Conservation (phyloP, 768 basidiomycete genomes). For the Mycena chlorophos region DNA sequence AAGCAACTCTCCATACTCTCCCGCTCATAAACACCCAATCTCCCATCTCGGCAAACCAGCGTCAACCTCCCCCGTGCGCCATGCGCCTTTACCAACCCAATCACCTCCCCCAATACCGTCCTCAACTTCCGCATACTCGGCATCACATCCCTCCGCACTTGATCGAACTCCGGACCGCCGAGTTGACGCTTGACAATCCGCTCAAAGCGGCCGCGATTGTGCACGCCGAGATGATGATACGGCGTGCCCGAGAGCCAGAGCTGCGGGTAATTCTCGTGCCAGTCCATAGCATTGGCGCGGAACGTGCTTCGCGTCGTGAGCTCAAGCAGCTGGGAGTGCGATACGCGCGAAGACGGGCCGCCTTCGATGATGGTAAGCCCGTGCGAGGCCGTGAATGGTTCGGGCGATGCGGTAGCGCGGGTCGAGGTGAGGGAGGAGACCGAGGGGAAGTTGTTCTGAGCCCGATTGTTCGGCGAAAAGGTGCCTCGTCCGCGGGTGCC, state of each 20-base stretch:
- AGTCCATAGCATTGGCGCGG: constrained; percentile 41
- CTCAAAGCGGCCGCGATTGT: constrained; percentile 54
- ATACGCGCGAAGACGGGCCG: constrained; percentile 36
- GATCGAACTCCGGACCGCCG: constrained; percentile 36
- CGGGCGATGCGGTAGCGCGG: background rate
- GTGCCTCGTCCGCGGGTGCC: constrained; percentile 7
- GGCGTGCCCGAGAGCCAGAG: constrained; percentile 69
- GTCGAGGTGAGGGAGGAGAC: constrained; percentile 7
- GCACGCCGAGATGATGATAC: constrained; percentile 59
- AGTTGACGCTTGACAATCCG: constrained; percentile 47
- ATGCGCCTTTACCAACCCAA: constrained; percentile 49
- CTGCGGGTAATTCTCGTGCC: constrained; percentile 65
- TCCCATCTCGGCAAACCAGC: constrained; percentile 50
- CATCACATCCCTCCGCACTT: constrained; percentile 33
- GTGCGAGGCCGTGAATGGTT: constrained; percentile 16
- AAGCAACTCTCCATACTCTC: constrained; percentile 43
- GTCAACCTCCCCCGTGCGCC: constrained; percentile 55
- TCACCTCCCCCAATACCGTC: constrained; percentile 44
- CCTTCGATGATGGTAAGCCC: constrained; percentile 27
- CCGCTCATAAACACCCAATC: constrained; percentile 53
- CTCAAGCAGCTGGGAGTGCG: constrained; percentile 46
- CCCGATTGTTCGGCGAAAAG: constrained; percentile 2
- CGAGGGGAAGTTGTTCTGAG: constrained; percentile 6
- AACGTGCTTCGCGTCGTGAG: constrained; percentile 43
- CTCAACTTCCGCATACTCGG: constrained; percentile 39